Conservation (phyloP, 192 early-diverging fungal species). For the Spizellomyces punctatus region DNA sequence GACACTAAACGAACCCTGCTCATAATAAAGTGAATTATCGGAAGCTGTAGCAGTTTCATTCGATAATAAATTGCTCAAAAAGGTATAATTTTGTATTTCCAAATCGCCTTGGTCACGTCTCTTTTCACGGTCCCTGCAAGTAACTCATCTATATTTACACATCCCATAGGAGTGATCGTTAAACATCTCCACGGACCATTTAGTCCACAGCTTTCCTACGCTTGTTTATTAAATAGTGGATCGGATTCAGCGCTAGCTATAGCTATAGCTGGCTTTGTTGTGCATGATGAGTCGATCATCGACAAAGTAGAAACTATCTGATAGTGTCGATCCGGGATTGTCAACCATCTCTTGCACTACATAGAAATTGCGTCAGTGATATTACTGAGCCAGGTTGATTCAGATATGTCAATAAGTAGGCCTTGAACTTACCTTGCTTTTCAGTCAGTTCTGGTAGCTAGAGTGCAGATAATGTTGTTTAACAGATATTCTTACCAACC, state of each 20-base stretch:
- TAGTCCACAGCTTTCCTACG: too few species aligned
- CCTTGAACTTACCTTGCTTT: slow-evolving; percentile 7
- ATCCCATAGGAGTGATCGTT: too few species aligned
- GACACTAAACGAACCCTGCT: not conserved
- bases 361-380: slow-evolving; percentile 1
- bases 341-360: slow-evolving; percentile 52
- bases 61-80: slow-evolving; percentile 29
- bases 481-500: not conserved
- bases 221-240: not conserved
- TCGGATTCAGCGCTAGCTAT: slow-evolving; percentile 12
- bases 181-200: too few species aligned
- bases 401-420: too few species aligned
- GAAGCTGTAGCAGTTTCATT: slow-evolving; percentile 36
- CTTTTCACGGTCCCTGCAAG: too few species aligned
- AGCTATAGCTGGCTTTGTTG: slow-evolving; percentile 56
- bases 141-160: too few species aligned
- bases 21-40: slow-evolving; percentile 26
- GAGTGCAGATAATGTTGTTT: not conserved
- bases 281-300: slow-evolving; percentile 58
- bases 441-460: slow-evolving; percentile 6
- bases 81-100: not conserved
- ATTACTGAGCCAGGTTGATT: too few species aligned
- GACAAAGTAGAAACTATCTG: slow-evolving; percentile 65
- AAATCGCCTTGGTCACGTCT: not conserved
- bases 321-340: slow-evolving; percentile 39